These are phyloP conservation scores for Penicillium atrosanguineum DNA, from an alignment of 495 filamentous ascomycete genomes.

Conservation along the genomic window DNA sequence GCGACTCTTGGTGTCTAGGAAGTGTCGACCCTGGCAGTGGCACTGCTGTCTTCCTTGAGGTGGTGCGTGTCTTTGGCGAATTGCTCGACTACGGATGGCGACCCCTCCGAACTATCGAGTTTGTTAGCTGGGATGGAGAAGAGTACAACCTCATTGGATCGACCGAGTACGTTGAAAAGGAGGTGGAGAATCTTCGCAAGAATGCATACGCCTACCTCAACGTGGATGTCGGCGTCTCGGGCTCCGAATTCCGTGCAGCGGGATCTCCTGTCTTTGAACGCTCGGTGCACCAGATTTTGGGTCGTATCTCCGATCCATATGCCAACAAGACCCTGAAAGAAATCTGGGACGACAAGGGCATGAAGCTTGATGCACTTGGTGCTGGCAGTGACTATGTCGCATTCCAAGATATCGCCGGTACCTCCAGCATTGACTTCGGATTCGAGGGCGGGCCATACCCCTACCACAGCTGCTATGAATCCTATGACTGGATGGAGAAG, in stretches of 20 bases:
- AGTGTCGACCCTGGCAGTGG: constrained; percentile 83
- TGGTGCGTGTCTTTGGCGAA: constrained; percentile 78
- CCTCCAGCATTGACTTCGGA: constrained; percentile 80
- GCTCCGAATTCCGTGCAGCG: constrained; percentile 67
- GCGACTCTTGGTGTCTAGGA: constrained; percentile 91
- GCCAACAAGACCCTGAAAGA: constrained; percentile 70
- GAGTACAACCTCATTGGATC: constrained; percentile 94
- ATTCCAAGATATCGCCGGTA: constrained; percentile 93
- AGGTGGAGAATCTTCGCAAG: constrained; percentile 53
- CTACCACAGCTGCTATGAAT: constrained; percentile 84
- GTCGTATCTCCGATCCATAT: constrained; percentile 68
- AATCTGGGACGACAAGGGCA: constrained; percentile 68
- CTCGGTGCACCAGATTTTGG: constrained; percentile 67
- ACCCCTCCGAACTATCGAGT: constrained; percentile 88
- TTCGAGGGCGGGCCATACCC: constrained; percentile 71
- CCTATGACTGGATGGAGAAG: constrained; percentile 77
- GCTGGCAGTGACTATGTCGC: constrained; percentile 86
- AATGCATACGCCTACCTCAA: constrained; percentile 85
- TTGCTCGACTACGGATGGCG: constrained; percentile 75
- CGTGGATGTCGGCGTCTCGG: constrained; percentile 80
- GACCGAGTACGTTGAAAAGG: constrained; percentile 87
- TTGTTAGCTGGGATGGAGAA: constrained; percentile 91
- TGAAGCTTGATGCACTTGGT: constrained; percentile 62
- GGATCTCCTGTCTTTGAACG: constrained; percentile 76
- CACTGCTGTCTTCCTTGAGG: constrained; percentile 86